Percentiles rank a stretch among this genome's conserved stretches.
Conservation (phyloP, 306 rosid species). For the Castanea sativa region DNA sequence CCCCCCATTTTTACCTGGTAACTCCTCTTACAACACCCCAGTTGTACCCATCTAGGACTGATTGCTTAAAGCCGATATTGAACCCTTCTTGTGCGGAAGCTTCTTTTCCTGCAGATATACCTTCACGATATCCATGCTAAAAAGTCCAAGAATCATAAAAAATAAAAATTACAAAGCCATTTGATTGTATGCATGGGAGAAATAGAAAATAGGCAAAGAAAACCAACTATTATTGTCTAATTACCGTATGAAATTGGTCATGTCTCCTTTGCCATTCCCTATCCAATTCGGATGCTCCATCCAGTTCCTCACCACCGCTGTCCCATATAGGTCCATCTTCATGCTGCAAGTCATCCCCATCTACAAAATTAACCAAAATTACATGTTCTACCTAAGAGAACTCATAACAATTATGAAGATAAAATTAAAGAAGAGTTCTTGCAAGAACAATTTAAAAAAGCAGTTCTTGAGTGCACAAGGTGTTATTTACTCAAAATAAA, state of each 20-base stretch:
- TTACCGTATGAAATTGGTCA: constrained; percentile 67
- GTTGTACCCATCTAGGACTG: constrained; percentile 55
- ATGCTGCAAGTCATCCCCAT: constrained; percentile 30
- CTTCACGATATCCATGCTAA: constrained; percentile 86
- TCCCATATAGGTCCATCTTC: constrained; percentile 45
- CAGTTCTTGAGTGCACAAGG: neutral
- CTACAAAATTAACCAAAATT: constrained; percentile 15
- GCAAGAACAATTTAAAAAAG: neutral
- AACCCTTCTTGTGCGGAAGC: constrained; percentile 86
- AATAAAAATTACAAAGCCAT: neutral
- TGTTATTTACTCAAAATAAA: neutral
- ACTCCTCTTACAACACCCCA: constrained; percentile 89
- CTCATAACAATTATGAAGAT: neutral
- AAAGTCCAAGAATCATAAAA: neutral
- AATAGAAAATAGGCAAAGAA: constrained; percentile 6
- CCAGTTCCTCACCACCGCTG: constrained; percentile 48
- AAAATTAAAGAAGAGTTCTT: neutral
- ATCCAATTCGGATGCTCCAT: constrained; percentile 44
- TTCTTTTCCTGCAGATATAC: constrained; percentile 75
- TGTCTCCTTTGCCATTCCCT: constrained; percentile 79
- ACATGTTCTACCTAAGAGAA: neutral
- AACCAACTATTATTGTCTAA: constrained; percentile 2
- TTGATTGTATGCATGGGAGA: neutral
- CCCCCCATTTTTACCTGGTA: constrained; percentile 48
- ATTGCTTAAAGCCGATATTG: constrained; percentile 72